Evolutionary conservation across 495 filamentous ascomycete species (phyloP), one percentile per base, ranked within the genome.

Genomic region (Trichoderma gamsii): DNA sequence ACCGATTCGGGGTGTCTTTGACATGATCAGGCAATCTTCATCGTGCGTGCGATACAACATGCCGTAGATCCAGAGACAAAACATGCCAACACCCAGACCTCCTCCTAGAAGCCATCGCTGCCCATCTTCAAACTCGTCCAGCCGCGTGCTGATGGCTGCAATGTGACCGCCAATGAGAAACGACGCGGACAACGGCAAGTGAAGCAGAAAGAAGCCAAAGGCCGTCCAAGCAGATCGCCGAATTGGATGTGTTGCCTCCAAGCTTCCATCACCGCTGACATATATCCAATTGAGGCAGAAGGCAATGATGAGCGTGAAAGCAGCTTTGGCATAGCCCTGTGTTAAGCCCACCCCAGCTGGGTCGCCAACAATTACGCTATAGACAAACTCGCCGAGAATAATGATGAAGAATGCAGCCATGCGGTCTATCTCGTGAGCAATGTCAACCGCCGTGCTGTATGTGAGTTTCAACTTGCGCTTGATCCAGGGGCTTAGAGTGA

Each of bases 341-440:
- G 49, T 52, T n/a, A 52, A 23, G 16, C 49, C 49, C 2, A 52
- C 49, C 18, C 49, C 49, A 9, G 49, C 49, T 52, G 49, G 49
- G 49, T 52, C 49, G 25, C 49, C 49, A 16, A 52, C 49, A 52
- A 52, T 52, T 0, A 52, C 49, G 18, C 49, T 52, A n/a, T 52
- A 52, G 1, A 52, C 49, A 9, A 52, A 52, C 9, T 52, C 49
- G 49, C 49, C 49, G 18, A 52, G 49, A n/a, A 52, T 52, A 16
- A 52, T 52, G 49, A 52, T 52, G 49, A 52, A 52, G 18, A 52
- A 52, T n/a, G 49, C 49, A 18, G 49, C 49, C 49, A 52, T 52
- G n/a, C 49, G 49, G 49, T 52, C 49, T 16, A 52, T 52, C 5
- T 52, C 49, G 18, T 52, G 49, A n/a, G 49, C 49, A 21, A 52